A percentile compares a stretch with the other conserved stretches of the same genome.
phyloP scores from a whole-genome alignment of 768 basidiomycete genomes.

The Serendipita sp. region DNA sequence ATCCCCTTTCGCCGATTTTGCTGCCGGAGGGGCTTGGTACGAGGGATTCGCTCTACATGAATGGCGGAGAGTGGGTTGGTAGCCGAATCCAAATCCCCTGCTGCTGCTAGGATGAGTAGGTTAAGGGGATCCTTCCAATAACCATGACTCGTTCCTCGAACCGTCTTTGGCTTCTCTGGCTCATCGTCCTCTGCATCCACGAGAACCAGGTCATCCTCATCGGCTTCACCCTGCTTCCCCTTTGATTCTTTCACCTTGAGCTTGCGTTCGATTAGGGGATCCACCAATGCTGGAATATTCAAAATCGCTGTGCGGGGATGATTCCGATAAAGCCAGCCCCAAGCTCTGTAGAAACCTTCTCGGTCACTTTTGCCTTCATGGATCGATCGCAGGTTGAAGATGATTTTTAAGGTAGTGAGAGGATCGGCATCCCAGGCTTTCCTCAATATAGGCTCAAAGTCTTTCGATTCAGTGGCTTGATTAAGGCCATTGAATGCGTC shows the following conservation, averaged over 20 bases:
- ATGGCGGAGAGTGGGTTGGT: conserved; percentile 8
- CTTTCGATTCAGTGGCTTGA: conserved; percentile 11
- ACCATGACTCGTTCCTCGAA: conserved; percentile 30
- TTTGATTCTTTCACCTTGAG: conserved; percentile 15
- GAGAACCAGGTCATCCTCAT: conserved; percentile 4
- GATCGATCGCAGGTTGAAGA: conserved; percentile 55
- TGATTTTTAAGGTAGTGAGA: conserved; percentile 40
- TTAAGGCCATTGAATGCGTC: conserved; percentile 40
- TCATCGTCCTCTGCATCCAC: conserved; percentile 3
- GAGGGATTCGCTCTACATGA: neutral
- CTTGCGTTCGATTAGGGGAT: conserved; percentile 31
- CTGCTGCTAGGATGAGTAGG: conserved; percentile 43
- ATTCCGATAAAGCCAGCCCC: conserved; percentile 51
- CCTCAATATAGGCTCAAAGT: conserved; percentile 24
- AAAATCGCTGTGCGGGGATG: conserved; percentile 54
- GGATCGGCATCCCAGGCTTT: conserved; percentile 46
- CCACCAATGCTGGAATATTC: conserved; percentile 40
- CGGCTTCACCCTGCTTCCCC: conserved; percentile 6
- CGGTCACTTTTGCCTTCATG: conserved; percentile 52
- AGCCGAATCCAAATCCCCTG: conserved; percentile 28
- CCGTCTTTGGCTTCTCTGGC: conserved; percentile 12
- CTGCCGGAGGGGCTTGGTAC: neutral
- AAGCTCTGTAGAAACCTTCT: conserved; percentile 41
- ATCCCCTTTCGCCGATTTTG: neutral
- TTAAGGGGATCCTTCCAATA: conserved; percentile 67